Conservation (phyloP, 192 early-diverging fungal species). For the Backusella circina region DNA sequence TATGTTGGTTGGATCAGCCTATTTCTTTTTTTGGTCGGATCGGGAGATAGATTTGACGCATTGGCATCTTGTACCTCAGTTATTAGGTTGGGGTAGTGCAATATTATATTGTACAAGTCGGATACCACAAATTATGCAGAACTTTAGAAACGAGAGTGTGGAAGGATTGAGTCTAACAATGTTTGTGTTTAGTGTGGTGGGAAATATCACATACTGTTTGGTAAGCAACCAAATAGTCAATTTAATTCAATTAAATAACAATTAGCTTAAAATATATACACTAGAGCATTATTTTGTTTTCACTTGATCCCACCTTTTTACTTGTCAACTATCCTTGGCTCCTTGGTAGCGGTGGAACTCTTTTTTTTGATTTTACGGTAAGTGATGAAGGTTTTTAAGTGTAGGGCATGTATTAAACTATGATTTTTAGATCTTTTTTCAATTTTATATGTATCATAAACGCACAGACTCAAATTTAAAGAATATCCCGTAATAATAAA, state of each 20-base stretch:
- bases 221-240: slow-evolving; percentile 24
- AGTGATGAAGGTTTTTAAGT: background rate
- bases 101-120: slow-evolving; percentile 67
- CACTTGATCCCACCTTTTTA: slow-evolving; percentile 62
- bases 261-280: background rate
- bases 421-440: slow-evolving; percentile 27
- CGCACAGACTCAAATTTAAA: background rate
- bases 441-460: slow-evolving; percentile 30
- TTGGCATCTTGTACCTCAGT: slow-evolving; percentile 47
- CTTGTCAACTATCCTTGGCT: slow-evolving; percentile 75
- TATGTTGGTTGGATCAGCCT: background rate
- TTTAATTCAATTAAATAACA: background rate
- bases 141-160: slow-evolving; percentile 63
- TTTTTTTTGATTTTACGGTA: slow-evolving; percentile 74
- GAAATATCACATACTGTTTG: slow-evolving; percentile 62
- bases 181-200: slow-evolving; percentile 82
- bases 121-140: slow-evolving; percentile 83
- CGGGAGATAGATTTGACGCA: slow-evolving; percentile 13
- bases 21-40: slow-evolving; percentile 6
- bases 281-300: slow-evolving; percentile 70
- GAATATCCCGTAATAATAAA: slow-evolving; percentile 2
- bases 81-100: slow-evolving; percentile 74
- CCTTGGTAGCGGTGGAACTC: slow-evolving; percentile 66
- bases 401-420: background rate
- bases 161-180: slow-evolving; percentile 77